Percentiles rank a stretch among this genome's conserved stretches.
phyloP scores from a whole-genome alignment of 495 filamentous ascomycete species.

The Chaetomium cochliodes region DNA sequence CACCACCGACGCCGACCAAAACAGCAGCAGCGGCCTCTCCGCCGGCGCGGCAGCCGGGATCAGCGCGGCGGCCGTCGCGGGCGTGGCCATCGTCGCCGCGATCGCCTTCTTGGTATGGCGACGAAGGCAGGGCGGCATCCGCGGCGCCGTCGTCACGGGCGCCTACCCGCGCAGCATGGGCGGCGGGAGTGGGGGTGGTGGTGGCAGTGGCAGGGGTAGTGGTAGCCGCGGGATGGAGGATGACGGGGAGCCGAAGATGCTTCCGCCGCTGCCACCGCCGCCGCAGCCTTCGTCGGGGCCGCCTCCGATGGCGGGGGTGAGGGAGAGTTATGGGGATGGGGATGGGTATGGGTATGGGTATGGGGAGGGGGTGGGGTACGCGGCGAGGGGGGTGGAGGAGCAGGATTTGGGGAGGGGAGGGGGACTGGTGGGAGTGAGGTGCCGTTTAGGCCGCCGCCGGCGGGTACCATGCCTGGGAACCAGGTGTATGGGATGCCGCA shows the following conservation, averaged over 20 bases:
- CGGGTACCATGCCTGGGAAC: slow-evolving; percentile 1
- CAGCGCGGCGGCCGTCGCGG: slow-evolving; percentile 24
- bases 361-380: not conserved
- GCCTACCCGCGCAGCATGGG: slow-evolving; percentile 25
- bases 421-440: not conserved
- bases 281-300: not conserved
- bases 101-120: slow-evolving; percentile 26
- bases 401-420: not conserved
- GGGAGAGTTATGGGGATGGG: not conserved
- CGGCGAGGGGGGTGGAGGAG: not conserved
- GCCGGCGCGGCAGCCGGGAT: slow-evolving; percentile 30
- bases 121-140: slow-evolving; percentile 21
- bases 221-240: not conserved
- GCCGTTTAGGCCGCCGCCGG: slow-evolving; percentile 7
- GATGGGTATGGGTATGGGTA: not conserved
- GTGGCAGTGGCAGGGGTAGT: not conserved
- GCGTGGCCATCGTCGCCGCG: slow-evolving; percentile 15
- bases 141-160: slow-evolving; percentile 28
- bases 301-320: not conserved
- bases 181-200: not conserved
- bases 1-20: not conserved
- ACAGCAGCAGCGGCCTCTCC: slow-evolving; percentile 17
- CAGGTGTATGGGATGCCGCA: not conserved
- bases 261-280: not conserved
- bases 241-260: not conserved